Evolutionary conservation across 2,329 filamentous ascomycete species (phyloP), one percentile per base, ranked within the genome.

Genomic region (Ophiostoma novo-ulmi): DNA sequence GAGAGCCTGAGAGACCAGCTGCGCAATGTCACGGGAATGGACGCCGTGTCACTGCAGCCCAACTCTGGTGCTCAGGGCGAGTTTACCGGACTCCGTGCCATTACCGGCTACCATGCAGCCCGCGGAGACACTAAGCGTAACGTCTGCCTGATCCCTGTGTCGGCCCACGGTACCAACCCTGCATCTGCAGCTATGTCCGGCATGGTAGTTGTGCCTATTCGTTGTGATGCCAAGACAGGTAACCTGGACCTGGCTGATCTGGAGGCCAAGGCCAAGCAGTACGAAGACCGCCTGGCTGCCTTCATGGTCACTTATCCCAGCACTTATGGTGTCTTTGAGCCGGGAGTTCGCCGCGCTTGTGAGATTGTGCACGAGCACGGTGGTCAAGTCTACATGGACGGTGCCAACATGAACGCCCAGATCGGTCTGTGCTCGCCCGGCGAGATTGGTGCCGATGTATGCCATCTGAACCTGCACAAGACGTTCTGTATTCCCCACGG

Each of bases 401-500:
- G 94, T 67, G 94, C 94, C 74, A 98, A 98, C 83, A 95, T 97
- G 93, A 98, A 97, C 78, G 94, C 94, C 22, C 94, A 98, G 80
- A 97, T 98, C 74, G 94, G 94, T 14, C 86, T 98, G 13, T 97
- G 93, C 83, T 97, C 93, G 0, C 94, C 94, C 1, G 94, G 94
- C 55, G 93, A 96, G 79, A 97, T 98, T 75, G 94, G 94, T 26
- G 94, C 94, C 39, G 94, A 98, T 78, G 94, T 97, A 55, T 98
- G 94, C 85, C 94, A 97, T 82, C 85, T 98, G 72, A 98, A 98
- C 81, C 86, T 98, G 61, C 94, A 98, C 87, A 98, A 98, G 87
- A 98, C 94, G 3, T 98, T 98, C 85, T 98, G 94, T 79, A 98
- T 98, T 77, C 94, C 94, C 66, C 94, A 98, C 80, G 94, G 94